Evolutionary conservation across 192 early-diverging fungal genomes (phyloP).

Genomic region (Funneliformis geosporum): DNA sequence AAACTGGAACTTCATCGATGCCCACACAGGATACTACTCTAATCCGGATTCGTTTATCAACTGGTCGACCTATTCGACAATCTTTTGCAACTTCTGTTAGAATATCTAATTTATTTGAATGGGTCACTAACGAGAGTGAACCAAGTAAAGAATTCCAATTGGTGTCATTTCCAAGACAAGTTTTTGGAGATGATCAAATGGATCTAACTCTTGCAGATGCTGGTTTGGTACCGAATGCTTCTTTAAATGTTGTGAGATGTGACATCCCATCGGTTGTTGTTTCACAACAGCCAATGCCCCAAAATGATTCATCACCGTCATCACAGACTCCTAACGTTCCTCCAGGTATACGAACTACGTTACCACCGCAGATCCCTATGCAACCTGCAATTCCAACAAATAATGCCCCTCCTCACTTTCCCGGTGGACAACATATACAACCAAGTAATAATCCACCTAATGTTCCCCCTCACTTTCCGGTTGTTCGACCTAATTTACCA

Average conservation of each 20-base stretch:
- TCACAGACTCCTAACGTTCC: background rate
- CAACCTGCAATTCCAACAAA: background rate
- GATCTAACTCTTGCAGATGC: background rate
- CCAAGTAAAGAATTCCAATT: background rate
- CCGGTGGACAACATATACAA: background rate
- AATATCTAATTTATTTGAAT: background rate
- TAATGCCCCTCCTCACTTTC: background rate
- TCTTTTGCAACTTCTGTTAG: background rate
- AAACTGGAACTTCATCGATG: background rate
- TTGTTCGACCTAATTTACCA: background rate
- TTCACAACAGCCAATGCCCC: background rate
- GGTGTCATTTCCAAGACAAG: background rate
- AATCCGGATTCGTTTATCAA: constrained; percentile 8
- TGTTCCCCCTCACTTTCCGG: background rate
- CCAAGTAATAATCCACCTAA: background rate
- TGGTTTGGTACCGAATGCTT: background rate
- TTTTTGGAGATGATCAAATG: background rate
- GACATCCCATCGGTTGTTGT: background rate
- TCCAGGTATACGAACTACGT: no score
- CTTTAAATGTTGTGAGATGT: background rate
- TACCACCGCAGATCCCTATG: background rate
- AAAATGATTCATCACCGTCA: background rate
- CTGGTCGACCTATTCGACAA: background rate
- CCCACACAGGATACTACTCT: background rate
- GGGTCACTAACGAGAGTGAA: background rate